These are phyloP conservation scores for Phycomyces nitens DNA, from an alignment of 192 early-diverging fungal species.

Conservation along the genomic window DNA sequence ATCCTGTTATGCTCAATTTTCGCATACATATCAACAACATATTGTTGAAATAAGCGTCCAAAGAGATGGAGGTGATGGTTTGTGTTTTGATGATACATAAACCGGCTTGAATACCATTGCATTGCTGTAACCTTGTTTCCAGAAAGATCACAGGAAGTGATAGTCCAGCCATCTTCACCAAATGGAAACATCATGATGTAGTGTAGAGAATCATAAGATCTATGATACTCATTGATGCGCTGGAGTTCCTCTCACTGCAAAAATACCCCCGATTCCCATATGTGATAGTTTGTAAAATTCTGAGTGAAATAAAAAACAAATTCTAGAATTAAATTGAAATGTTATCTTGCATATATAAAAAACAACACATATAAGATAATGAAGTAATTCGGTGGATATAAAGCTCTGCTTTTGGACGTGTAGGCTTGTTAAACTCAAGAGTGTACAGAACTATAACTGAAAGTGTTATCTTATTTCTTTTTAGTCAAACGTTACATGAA, in stretches of 20 bases:
- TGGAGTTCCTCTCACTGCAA: neutral
- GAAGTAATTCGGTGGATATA: too few species aligned
- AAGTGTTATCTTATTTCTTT: too few species aligned
- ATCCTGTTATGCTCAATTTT: neutral
- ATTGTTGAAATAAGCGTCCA: slow-evolving; percentile 10
- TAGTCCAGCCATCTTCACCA: slow-evolving; percentile 2
- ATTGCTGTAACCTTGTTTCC: neutral
- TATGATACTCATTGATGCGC: neutral
- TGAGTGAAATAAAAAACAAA: too few species aligned
- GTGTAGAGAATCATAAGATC: neutral
- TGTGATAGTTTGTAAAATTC: too few species aligned
- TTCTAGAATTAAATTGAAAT: too few species aligned
- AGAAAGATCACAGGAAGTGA: neutral
- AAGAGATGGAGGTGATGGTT: neutral
- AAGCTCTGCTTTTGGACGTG: too few species aligned
- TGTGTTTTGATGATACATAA: neutral
- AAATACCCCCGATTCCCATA: too few species aligned
- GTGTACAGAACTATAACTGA: too few species aligned
- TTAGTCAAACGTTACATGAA: too few species aligned
- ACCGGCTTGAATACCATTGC: neutral
- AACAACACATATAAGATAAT: too few species aligned
- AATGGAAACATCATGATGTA: neutral
- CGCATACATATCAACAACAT: slow-evolving; percentile 7
- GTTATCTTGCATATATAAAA: too few species aligned
- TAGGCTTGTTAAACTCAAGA: too few species aligned